phyloP scores from a whole-genome alignment of 2,329 filamentous ascomycete species.

The Cadophora luteo-olivacea region DNA sequence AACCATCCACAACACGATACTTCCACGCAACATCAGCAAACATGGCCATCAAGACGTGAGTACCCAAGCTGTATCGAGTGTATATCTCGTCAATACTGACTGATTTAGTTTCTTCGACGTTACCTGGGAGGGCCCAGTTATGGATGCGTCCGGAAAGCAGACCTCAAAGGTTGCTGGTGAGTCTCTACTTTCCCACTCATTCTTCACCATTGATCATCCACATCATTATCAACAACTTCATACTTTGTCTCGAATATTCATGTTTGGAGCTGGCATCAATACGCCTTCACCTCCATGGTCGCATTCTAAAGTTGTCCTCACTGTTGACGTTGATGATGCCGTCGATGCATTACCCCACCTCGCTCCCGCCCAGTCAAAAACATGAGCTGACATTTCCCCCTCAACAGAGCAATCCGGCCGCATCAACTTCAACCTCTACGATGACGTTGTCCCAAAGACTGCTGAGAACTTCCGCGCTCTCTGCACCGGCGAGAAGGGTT shows the following conservation, averaged over 20 bases:
- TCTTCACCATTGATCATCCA: conserved; percentile 24
- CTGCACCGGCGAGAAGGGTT: conserved; percentile 83
- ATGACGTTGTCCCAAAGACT: conserved; percentile 85
- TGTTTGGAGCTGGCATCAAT: not conserved
- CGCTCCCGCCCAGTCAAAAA: conserved; percentile 18
- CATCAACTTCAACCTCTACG: conserved; percentile 86
- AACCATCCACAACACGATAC: conserved; percentile 48
- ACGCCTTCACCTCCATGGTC: not conserved
- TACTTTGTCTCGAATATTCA: conserved; percentile 1
- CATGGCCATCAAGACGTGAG: conserved; percentile 79
- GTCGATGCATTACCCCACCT: conserved; percentile 32
- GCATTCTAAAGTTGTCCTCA: conserved; percentile 22
- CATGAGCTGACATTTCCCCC: conserved; percentile 37
- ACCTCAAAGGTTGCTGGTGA: conserved; percentile 66
- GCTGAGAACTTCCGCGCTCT: conserved; percentile 95
- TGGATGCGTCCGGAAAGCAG: conserved; percentile 64
- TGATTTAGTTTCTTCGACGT: conserved; percentile 71
- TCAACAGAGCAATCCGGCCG: conserved; percentile 69
- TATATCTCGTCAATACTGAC: conserved; percentile 31
- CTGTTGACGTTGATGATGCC: conserved; percentile 31
- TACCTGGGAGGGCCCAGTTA: conserved; percentile 73
- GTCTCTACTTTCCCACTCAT: conserved; percentile 40
- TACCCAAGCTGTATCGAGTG: conserved; percentile 38
- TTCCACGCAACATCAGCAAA: conserved; percentile 71
- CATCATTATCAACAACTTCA: conserved; percentile 26